phyloP scores from a whole-genome alignment of 352 stramenopile species.

The Globisporangium ultimum region DNA sequence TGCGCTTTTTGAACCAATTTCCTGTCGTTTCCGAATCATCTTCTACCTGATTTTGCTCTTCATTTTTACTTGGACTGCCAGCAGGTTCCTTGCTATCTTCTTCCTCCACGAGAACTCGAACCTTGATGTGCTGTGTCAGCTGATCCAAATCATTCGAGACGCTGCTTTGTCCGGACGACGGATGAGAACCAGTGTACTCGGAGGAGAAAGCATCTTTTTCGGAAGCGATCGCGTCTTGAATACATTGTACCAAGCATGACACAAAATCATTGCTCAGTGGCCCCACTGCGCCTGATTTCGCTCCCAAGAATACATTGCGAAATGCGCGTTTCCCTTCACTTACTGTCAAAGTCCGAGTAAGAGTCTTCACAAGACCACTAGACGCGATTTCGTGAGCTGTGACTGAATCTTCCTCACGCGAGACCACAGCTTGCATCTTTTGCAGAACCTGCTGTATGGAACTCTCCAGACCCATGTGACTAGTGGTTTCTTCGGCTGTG shows the following conservation, averaged over 20 bases:
- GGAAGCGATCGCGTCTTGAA: constrained; percentile 60
- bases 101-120: constrained; percentile 62
- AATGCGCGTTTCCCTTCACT: constrained; percentile 32
- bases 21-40: constrained; percentile 14
- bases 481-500: background rate
- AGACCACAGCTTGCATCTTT: constrained; percentile 29
- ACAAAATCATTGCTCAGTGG: constrained; percentile 4
- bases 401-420: constrained; percentile 26
- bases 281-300: background rate
- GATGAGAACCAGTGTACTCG: constrained; percentile 11
- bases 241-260: constrained; percentile 33
- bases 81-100: constrained; percentile 6
- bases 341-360: constrained; percentile 31
- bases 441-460: constrained; percentile 11
- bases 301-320: constrained; percentile 23
- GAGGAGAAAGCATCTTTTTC: constrained; percentile 59
- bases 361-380: constrained; percentile 46
- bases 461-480: background rate
- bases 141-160: constrained; percentile 54
- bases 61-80: constrained; percentile 33
- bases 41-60: constrained; percentile 1
- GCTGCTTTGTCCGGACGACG: constrained; percentile 10
- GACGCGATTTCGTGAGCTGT: constrained; percentile 61
- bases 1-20: constrained; percentile 25
- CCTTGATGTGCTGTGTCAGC: constrained; percentile 71